Evolutionary conservation across 257 asterid genomes (phyloP), one percentile per base, ranked within the genome.

Genomic region (Plantago major): DNA sequence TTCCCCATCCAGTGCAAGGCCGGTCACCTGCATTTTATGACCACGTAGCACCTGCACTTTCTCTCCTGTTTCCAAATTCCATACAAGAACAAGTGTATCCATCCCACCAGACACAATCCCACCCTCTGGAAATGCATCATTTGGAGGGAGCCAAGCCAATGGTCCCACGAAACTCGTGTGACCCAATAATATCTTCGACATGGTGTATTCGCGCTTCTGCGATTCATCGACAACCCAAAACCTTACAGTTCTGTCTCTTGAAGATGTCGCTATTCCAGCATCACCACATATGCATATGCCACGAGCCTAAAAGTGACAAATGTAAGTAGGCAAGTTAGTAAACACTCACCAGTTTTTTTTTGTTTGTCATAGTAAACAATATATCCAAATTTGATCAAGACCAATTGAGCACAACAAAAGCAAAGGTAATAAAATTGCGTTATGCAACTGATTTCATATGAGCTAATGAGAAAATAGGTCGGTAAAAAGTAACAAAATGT

Each of bases 131-230:
- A 85, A 76, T 78, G 87, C 96, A 53, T 83, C 94, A 46, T 53
- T 74, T 0, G 96, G 95, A 0, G 91, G 69, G 70, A 93, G 65
- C 97, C 99, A 93, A 47, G 89, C 83, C 79, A 93, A 53, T 3
- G 99, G 99, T 51, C 99, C 99, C 61, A 89, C 99, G 55, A 93
- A 93, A 73, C 97, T 90, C 59, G 94, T 87, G 71, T 93, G 99
- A 19, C 99, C 97, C 70, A 89, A 55, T 48, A 93, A 69, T 71
- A 93, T 85, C 70, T 85, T 89, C 1, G 96, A 89, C 63, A 71
- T 60, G 26, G 74, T 50, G 71, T 71, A 89, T 40, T 72, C 87
- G 42, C 86, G 81, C 58, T 79, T 74, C 58, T 78, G 78, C 9
- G 86, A 74, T 58, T 71, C 83, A 65, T 85, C 90, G 22, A 77